Conservation (phyloP, 257 asterid species). For the Plectranthus barbatus region DNA sequence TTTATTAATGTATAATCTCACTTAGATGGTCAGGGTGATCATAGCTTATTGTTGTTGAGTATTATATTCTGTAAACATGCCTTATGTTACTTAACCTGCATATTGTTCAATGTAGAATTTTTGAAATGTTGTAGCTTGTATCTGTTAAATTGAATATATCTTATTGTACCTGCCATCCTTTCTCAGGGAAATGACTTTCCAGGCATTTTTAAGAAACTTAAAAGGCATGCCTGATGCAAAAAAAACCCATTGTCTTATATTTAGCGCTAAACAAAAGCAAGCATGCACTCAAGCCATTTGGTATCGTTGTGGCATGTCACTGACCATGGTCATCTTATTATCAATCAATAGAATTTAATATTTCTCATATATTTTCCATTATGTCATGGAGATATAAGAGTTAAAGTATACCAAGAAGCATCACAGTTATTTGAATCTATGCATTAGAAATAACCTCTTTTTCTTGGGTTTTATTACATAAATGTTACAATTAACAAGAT, state of each 20-base stretch:
- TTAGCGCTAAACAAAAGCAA: background rate
- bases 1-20: background rate
- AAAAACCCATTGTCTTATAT: background rate
- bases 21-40: slow-evolving; percentile 3
- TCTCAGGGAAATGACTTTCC: background rate
- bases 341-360: background rate
- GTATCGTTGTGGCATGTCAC: background rate
- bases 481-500: background rate
- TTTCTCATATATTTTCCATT: background rate
- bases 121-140: background rate
- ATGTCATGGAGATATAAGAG: background rate
- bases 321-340: slow-evolving; percentile 11
- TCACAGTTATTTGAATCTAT: background rate
- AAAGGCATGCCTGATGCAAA: background rate
- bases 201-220: background rate
- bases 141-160: background rate
- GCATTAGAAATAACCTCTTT: background rate
- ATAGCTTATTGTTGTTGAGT: background rate
- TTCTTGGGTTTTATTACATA: background rate
- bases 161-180: background rate
- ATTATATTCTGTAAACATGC: background rate
- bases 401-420: background rate
- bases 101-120: background rate
- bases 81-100: slow-evolving; percentile 2
- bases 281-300: background rate